Conservation (phyloP, 495 filamentous ascomycete species). For the Penicillium cosmopolitanum region DNA sequence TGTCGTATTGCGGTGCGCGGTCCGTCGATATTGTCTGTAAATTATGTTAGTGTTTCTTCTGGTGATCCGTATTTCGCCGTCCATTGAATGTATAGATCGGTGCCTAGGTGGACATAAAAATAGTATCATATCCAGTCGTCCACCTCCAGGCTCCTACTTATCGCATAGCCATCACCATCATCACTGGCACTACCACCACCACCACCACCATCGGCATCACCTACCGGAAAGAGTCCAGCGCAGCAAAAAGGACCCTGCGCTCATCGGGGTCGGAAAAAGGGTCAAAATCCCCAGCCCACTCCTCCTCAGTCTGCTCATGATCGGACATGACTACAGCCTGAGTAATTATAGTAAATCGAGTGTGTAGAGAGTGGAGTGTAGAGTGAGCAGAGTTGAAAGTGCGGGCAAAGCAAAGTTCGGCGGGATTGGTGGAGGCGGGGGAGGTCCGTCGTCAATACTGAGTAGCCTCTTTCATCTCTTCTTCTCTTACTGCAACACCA, state of each 20-base stretch:
- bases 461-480: background rate
- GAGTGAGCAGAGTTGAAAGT: background rate
- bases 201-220: slow-evolving; percentile 32
- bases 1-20: slow-evolving; percentile 83
- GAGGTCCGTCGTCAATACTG: slow-evolving; percentile 7
- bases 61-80: too few species aligned
- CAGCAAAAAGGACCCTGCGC: slow-evolving; percentile 70
- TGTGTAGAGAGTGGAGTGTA: background rate
- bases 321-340: slow-evolving; percentile 22
- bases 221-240: slow-evolving; percentile 85
- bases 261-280: slow-evolving; percentile 75
- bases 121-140: background rate
- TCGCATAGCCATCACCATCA: background rate
- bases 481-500: too few species aligned
- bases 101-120: background rate
- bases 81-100: background rate
- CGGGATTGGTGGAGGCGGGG: slow-evolving; percentile 20
- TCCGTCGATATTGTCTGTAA: slow-evolving; percentile 77
- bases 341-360: too few species aligned
- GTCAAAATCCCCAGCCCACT: slow-evolving; percentile 63
- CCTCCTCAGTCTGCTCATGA: slow-evolving; percentile 32
- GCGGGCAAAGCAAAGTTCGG: slow-evolving; percentile 24
- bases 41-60: background rate
- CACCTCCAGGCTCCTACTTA: background rate
- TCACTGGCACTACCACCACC: background rate